Percentiles rank a stretch among this genome's conserved stretches.
Conservation (phyloP, 108 stramenopile species). For the Fragilariopsis cylindrus region DNA sequence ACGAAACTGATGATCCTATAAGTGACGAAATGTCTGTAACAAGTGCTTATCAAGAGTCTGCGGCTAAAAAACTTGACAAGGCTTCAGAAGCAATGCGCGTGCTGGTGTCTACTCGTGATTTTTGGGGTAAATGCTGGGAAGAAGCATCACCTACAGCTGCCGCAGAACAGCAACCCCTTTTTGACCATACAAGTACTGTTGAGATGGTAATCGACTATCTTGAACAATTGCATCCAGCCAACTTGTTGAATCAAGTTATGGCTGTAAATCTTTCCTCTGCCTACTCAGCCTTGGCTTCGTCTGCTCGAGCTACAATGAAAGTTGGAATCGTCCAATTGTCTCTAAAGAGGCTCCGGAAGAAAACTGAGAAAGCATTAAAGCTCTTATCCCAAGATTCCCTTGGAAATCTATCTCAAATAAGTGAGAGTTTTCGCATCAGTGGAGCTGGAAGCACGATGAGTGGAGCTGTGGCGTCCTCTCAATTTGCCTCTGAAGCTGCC, state of each 20-base stretch:
- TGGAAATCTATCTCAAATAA: conserved; percentile 29
- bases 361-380: conserved; percentile 57
- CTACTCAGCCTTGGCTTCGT: conserved; percentile 62
- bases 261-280: conserved; percentile 74
- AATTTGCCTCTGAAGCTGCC: conserved; percentile 54
- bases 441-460: not conserved
- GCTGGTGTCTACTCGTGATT: conserved; percentile 64
- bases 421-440: conserved; percentile 6
- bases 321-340: conserved; percentile 46
- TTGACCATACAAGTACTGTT: conserved; percentile 68
- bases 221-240: conserved; percentile 85
- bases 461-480: conserved; percentile 35
- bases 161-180: conserved; percentile 76
- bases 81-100: conserved; percentile 72
- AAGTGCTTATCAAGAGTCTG: conserved; percentile 25
- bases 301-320: conserved; percentile 53
- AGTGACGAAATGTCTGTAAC: conserved; percentile 30
- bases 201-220: conserved; percentile 80
- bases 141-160: conserved; percentile 65
- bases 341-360: conserved; percentile 44
- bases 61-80: conserved; percentile 49
- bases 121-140: conserved; percentile 84
- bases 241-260: conserved; percentile 72
- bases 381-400: conserved; percentile 64
- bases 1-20: conserved; percentile 29